A percentile compares a stretch with the other conserved stretches of the same genome.
Evolutionary conservation across 768 basidiomycete species (phyloP).

Genomic region (Paxillus rubicundulus): DNA sequence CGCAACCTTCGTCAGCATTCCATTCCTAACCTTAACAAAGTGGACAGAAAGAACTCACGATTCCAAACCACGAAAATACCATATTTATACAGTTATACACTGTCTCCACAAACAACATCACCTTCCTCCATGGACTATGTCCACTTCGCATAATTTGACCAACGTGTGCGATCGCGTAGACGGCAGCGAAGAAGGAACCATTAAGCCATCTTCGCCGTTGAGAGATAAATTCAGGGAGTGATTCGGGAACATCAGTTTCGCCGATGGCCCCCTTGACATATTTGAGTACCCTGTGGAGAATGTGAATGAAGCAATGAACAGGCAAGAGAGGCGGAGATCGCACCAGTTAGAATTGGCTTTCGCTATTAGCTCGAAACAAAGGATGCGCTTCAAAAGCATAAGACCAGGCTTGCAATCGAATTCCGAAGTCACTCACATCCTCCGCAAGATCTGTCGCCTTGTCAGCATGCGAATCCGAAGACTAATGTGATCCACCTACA

Average conservation of each 20-base stretch:
- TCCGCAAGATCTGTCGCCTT: constrained; percentile 74
- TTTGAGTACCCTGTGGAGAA: constrained; percentile 76
- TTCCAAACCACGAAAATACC: constrained; percentile 90
- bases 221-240: constrained; percentile 88
- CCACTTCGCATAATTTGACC: constrained; percentile 36
- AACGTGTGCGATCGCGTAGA: constrained; percentile 85
- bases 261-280: constrained; percentile 94
- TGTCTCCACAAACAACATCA: constrained; percentile 73
- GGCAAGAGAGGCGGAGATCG: constrained; percentile 15
- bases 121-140: constrained; percentile 76
- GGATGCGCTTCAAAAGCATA: constrained; percentile 58
- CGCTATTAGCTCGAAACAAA: constrained; percentile 79
- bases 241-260: constrained; percentile 93
- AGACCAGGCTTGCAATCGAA: neutral
- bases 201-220: constrained; percentile 89
- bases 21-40: neutral
- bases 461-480: constrained; percentile 5
- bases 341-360: constrained; percentile 79
- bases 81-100: constrained; percentile 86
- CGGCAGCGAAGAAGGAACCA: constrained; percentile 93
- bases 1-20: neutral
- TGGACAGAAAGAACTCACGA: constrained; percentile 49
- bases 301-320: constrained; percentile 5
- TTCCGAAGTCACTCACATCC: constrained; percentile 52
- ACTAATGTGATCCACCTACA: constrained; percentile 47